These are phyloP conservation scores for Cetraspora pellucida DNA, from an alignment of 192 early-diverging fungal species.

Conservation along the genomic window DNA sequence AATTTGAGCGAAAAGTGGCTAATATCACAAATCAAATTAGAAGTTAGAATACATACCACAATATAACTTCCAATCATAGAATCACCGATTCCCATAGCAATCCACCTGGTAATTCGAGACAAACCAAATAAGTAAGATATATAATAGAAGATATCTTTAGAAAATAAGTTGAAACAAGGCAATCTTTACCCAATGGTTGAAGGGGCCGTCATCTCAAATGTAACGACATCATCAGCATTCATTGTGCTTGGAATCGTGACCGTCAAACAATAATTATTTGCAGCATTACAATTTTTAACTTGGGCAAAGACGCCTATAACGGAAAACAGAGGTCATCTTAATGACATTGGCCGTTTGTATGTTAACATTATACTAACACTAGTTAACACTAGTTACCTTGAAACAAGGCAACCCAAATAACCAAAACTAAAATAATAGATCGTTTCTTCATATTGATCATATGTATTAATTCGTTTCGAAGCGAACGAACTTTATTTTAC, in stretches of 20 bases:
- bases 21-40: background rate
- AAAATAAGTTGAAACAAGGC: background rate
- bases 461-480: too few relatives aligned
- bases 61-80: slow-evolving; percentile 19
- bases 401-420: background rate
- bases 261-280: background rate
- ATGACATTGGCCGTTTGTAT: background rate
- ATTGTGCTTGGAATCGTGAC: background rate
- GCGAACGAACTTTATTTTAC: too few relatives aligned
- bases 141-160: background rate
- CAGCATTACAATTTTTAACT: background rate
- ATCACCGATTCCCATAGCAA: slow-evolving; percentile 17
- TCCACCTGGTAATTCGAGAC: slow-evolving; percentile 5
- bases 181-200: slow-evolving; percentile 16
- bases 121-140: background rate
- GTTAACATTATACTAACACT: background rate
- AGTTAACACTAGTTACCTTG: background rate
- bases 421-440: background rate
- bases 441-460: background rate
- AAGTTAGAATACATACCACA: slow-evolving; percentile 5
- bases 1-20: background rate
- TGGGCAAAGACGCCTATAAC: background rate
- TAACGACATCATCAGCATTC: background rate
- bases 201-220: slow-evolving; percentile 13
- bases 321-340: background rate